Evolutionary conservation across 768 basidiomycete genomes (phyloP).

Genomic region (Clitopilus hobsonii): DNA sequence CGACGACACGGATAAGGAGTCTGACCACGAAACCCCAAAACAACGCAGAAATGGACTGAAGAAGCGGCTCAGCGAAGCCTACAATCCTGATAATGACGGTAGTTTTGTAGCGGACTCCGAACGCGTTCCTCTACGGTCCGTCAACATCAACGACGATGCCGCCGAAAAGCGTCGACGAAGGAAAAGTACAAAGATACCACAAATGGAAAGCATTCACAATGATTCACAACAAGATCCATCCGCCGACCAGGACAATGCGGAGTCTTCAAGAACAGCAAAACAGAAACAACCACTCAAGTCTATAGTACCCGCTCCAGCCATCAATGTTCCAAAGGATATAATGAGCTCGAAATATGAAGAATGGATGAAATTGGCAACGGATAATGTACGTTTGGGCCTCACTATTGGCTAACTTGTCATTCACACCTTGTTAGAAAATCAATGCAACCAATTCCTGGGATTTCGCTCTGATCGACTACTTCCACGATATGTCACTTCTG

Average conservation of each 20-base stretch:
- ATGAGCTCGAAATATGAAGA: slow-evolving; percentile 94
- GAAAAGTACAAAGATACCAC: slow-evolving; percentile 66
- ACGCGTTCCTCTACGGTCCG: slow-evolving; percentile 37
- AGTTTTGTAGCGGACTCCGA: slow-evolving; percentile 31
- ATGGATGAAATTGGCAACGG: slow-evolving; percentile 99
- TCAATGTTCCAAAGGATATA: slow-evolving; percentile 71
- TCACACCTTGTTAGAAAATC: slow-evolving; percentile 74
- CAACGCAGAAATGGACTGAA: slow-evolving; percentile 35
- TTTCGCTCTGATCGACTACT: slow-evolving; percentile 97
- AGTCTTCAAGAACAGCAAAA: slow-evolving; percentile 43
- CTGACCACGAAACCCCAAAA: slow-evolving; percentile 34
- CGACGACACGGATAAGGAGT: slow-evolving; percentile 33
- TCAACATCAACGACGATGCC: slow-evolving; percentile 75
- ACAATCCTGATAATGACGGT: slow-evolving; percentile 40
- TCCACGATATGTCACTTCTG: slow-evolving; percentile 95
- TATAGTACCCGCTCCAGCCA: slow-evolving; percentile 51
- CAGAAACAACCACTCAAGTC: slow-evolving; percentile 62
- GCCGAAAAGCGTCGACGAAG: slow-evolving; percentile 82
- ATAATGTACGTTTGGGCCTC: slow-evolving; percentile 69
- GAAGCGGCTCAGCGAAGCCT: slow-evolving; percentile 61
- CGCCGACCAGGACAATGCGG: slow-evolving; percentile 31
- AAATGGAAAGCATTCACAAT: slow-evolving; percentile 51
- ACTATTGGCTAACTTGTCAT: slow-evolving; percentile 3
- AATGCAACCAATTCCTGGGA: slow-evolving; percentile 97
- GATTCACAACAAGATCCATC: slow-evolving; percentile 55